Base-by-base conservation (phyloP, 768 basidiomycete genomes). In the Podaxis sp. region DNA sequence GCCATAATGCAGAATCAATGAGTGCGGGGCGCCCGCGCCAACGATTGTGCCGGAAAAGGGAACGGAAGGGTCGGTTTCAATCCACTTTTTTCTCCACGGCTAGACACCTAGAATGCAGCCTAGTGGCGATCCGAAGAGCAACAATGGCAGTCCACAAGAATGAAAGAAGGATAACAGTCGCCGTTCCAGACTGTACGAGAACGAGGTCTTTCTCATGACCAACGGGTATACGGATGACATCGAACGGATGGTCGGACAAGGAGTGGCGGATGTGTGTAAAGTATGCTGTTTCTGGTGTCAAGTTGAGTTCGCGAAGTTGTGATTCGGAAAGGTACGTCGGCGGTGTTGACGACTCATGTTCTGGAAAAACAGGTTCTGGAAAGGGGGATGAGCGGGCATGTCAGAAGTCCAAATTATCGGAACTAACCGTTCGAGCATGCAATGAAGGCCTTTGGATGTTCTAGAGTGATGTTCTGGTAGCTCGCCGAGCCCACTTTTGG, bases 171-270 rank as follows among this genome's bases (percentile, higher is more conserved):
- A 61, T 46, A 26, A 54, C 42, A 44, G 42, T 12, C 15, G 52
- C 59, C 9, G 59, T 61, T 24, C 59, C 48, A 39, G 36, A 52
- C 22, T 52, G 59, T 6, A 59, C 51, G 5, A 49, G 22, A 26
- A 17, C 3, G 1, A 62, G 44, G 19, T 62, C 44, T 6, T 39
- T 17, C 17, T 2, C 4, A 30, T 55, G 52, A 19, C 61, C 61
- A 8, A 55, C 15, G 44, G 61, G 61, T 55, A 62, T 55, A 4
- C 61, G 61, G n/a, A 62, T 38, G 19, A 44, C 4, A 56, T 62
- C 26, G 26, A 46, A 30, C 8, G 24, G 28, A 24, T 15, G 13
- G 54, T 46, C 28, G 28, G 42, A 38, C 28, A 7, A 19, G n/a
- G 42, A 49, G 30, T 39, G 53, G n/a, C 19, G 28, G 12, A 62